Evolutionary conservation across 345 rosid species (phyloP), one percentile per base, ranked within the genome.

Genomic region (Eucalyptus dawsonii): DNA sequence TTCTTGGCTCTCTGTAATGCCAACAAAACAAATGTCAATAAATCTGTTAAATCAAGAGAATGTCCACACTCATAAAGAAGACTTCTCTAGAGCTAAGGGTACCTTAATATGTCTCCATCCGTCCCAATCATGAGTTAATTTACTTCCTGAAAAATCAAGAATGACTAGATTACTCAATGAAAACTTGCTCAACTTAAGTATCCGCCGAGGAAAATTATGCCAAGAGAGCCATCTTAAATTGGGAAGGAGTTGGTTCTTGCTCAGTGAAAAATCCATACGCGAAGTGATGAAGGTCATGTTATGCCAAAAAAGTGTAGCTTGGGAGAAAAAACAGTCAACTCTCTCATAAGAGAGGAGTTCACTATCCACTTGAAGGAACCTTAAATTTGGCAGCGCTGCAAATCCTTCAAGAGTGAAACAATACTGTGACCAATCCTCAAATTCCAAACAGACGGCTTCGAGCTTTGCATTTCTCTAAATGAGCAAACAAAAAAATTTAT

Each of bases 371-470:
- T n/a, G 80, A 2, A 69, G 11, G 44, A 34, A 34, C 80, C 42
- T 34, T 31, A 69, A 21, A 0, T 69, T 9, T 17, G 80, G 80
- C 3, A 69, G 44, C 2, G 12, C 11, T 9, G 24, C 24, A 69
- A 69, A 69, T 69, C 80, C 22, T 31, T 34, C 44, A 3, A 17
- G 24, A 31, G 44, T 9, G 24, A 34, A 69, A 31, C 22, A 0
- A 69, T 69, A 31, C 80, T 69, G 0, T 16, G 80, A 69, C 11
- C 11, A 31, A 31, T 69, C 24, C 80, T 9, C 12, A 31, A 69
- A 31, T 2, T 31, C 0, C 80, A 69, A 16, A 9, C 7, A 1
- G 4, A 69, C 0, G 44, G 42, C 24, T 69, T 34, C 42, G 1
- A 69, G 80, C 4, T 69, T 69, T 69, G 37, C 80, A 69, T 69